Conservation (phyloP, 73 alveolate genomes). For the Tetrahymena malaccensis region DNA sequence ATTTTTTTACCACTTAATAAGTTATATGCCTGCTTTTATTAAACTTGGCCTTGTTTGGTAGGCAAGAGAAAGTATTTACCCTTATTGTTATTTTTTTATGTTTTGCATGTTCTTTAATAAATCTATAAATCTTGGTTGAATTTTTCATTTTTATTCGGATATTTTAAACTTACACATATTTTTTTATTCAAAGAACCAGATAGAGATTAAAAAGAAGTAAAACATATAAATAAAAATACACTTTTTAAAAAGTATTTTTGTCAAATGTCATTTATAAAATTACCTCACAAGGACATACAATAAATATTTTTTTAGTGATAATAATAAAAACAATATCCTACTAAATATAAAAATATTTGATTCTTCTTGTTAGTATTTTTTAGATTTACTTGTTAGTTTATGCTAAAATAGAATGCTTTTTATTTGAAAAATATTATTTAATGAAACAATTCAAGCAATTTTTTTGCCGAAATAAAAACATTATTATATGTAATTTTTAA, state of each 20-base stretch:
- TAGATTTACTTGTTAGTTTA: too few species aligned
- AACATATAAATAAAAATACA: background rate
- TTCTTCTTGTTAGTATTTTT: background rate
- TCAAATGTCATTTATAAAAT: background rate
- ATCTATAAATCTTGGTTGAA: background rate
- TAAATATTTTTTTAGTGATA: background rate
- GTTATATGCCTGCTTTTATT: background rate
- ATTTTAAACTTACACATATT: background rate
- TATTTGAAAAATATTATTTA: background rate
- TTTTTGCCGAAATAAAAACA: too few species aligned
- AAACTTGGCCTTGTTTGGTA: background rate
- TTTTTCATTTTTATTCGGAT: background rate
- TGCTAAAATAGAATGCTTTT: background rate
- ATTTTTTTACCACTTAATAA: too few species aligned
- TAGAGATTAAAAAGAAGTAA: background rate
- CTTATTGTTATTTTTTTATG: background rate
- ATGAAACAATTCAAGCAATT: background rate
- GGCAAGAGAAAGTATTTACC: background rate
- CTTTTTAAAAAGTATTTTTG: background rate
- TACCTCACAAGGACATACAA: background rate
- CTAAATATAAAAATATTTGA: too few species aligned
- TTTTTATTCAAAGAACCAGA: background rate
- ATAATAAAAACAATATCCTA: too few species aligned
- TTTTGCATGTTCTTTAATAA: background rate
- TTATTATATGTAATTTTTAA: background rate